Evolutionary conservation across 2,329 filamentous ascomycete species (phyloP).

Genomic region (Endothia cerciana): DNA sequence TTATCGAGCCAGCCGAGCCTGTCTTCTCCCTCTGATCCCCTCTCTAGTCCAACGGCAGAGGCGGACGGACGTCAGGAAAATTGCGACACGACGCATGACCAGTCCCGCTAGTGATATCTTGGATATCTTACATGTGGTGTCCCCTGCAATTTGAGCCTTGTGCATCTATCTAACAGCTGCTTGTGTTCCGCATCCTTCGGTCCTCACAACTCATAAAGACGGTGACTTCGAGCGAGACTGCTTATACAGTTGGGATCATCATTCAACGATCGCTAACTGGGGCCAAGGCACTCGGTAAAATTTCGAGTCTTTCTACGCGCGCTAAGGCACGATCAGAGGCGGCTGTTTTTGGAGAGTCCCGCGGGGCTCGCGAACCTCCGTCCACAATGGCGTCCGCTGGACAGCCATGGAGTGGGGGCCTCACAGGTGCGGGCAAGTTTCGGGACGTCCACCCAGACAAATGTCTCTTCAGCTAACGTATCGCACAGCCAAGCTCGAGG

Average conservation of each 20-base stretch:
- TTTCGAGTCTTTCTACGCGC: background rate
- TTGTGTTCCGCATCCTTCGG: conserved; percentile 4
- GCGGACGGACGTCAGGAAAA: background rate
- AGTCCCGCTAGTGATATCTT: conserved; percentile 12
- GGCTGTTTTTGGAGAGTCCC: background rate
- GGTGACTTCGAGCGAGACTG: background rate
- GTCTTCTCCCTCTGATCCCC: background rate
- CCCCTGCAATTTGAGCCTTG: conserved; percentile 15
- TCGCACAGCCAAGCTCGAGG: conserved; percentile 64
- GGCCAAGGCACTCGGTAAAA: background rate
- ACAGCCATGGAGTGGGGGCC: conserved; percentile 19
- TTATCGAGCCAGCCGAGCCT: background rate
- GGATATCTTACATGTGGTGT: conserved; percentile 12
- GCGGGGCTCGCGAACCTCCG: background rate
- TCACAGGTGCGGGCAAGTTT: conserved; percentile 48
- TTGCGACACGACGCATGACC: conserved; percentile 13
- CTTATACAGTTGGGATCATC: background rate
- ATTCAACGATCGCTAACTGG: background rate
- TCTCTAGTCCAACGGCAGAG: background rate
- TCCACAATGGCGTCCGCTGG: conserved; percentile 24
- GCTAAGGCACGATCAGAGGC: background rate
- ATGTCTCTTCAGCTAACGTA: conserved; percentile 12
- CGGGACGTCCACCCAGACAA: background rate
- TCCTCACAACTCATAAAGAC: background rate
- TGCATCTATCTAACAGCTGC: conserved; percentile 6